phyloP scores from a whole-genome alignment of 2,329 filamentous ascomycete genomes.

The Xylariaceae sp. region DNA sequence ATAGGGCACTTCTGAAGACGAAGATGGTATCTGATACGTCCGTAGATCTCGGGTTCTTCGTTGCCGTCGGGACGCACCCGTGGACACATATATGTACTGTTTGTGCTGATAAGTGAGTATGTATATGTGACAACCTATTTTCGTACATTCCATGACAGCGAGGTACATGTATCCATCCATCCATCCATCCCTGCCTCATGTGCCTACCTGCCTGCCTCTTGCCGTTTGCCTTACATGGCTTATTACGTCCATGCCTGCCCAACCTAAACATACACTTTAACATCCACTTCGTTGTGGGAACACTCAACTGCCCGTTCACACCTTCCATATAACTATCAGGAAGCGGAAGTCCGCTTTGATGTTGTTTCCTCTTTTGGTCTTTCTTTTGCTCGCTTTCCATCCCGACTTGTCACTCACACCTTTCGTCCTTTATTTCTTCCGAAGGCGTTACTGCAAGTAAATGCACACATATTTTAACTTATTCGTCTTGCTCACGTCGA shows the following conservation, averaged over 20 bases:
- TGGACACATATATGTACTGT: slow-evolving; percentile 14
- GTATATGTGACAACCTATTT: background rate
- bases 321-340: slow-evolving; percentile 8
- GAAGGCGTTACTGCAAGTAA: no score
- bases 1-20: background rate
- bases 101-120: slow-evolving; percentile 7
- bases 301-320: slow-evolving; percentile 17
- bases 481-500: no score
- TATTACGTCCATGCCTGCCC: slow-evolving; percentile 11
- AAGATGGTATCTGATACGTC: slow-evolving; percentile 15
- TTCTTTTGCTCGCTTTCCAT: background rate
- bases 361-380: background rate
- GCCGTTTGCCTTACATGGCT: slow-evolving; percentile 18
- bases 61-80: slow-evolving; percentile 12
- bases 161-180: background rate
- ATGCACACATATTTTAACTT: no score
- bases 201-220: no score
- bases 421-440: no score
- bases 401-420: background rate
- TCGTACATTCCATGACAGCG: background rate
- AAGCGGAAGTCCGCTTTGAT: background rate
- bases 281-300: slow-evolving; percentile 15
- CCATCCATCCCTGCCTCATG: slow-evolving; percentile 3
- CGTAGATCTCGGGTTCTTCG: slow-evolving; percentile 3
- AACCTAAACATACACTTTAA: slow-evolving; percentile 9